Base-by-base conservation (phyloP, 2,329 filamentous ascomycete genomes). In the Aspergillus bombycis region DNA sequence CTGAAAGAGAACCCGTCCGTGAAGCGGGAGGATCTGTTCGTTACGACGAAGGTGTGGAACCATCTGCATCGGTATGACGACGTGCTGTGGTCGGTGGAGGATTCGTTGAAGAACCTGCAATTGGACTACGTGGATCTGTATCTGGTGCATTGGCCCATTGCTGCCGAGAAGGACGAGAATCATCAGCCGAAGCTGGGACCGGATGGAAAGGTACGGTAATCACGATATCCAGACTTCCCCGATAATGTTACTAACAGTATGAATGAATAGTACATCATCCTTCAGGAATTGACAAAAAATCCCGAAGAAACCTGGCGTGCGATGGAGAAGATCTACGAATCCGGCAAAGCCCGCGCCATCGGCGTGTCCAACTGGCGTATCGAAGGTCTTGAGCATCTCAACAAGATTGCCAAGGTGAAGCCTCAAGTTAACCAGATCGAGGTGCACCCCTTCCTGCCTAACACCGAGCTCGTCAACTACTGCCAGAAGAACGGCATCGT, bases 361-460 rank as follows among this genome's bases (percentile, higher is more conserved):
- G 92, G 92, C 57, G 88, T 95, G 14, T 92, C 89, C 71, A 95
- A 94, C 80, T 94, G 91, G 78, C 80, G 80, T 58, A 82, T 84
- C n/a, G 71, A 73, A 11, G 80, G 84, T 43, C 74, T 86, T 16
- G 76, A 84, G 66, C 71, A 78, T 60, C 78, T 86, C 61, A 69
- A 82, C 45, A 72, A 74, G 63, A 74, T 73, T 68, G 78, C 79
- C 68, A 76, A 79, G 67, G 72, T 83, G 55, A 74, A 77, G 57
- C 80, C 80, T 14, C 75, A 77, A 23, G 72, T 79, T 65, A 82
- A 81, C 74, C 80, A 82, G 72, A 73, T 82, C 62, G 80, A 82
- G 68, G 75, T 80, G 32, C 80, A 82, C 70, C 80, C 80, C 52
- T 82, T 80, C 75, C 74, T 84, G 16, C 80, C 80, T 68, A 81